Evolutionary conservation across 495 filamentous ascomycete genomes (phyloP), one percentile per base, ranked within the genome.

Genomic region (Terfezia boudieri): DNA sequence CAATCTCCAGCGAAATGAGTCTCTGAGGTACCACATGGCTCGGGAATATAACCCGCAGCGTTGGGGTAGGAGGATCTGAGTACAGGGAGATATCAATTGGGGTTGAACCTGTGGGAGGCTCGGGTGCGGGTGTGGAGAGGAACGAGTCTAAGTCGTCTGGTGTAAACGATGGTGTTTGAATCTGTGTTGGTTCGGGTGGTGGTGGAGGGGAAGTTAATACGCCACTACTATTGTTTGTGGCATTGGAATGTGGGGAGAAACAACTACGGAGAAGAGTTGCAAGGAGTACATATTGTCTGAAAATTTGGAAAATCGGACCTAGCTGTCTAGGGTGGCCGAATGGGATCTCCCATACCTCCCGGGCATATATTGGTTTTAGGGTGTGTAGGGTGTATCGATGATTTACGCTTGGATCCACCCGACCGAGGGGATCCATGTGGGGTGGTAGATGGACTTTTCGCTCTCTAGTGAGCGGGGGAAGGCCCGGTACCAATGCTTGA

Each of bases 261-360:
- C 73, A 76, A 46, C 75, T 79, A 14, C 74, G 68, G 5, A 89
- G 73, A 11, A 90, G 60, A 11, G 70, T 76, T 2, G 75, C 74
- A 0, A 87, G 62, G 50, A 86, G 71, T 2, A 77, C 80, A 61
- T 84, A 89, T 66, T 92, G 85, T 8, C 85, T 73, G 8, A 90
- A 71, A 20, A 76, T 70, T 14, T 82, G 41, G 23, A 95, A 71
- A 53, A 94, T 78, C 41, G 75, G 75, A 26, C 88, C 69, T 12
- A 98, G 69, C 61, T 95, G 86, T 52, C 80, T 76, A 2, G 90
- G 90, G 63, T 96, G 90, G 1, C 79, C 77, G 60, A 98, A 94
- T 1, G 84, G 80, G 9, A 95, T 68, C 20, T 83, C 75, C 38
- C 74, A 74, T 23, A 98, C 64, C 2, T 73, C 74, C 37, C 78